Percentiles rank a stretch among this genome's conserved stretches.
phyloP scores from a whole-genome alignment of 2,329 filamentous ascomycete species.

The Rhynchosporium graminicola region DNA sequence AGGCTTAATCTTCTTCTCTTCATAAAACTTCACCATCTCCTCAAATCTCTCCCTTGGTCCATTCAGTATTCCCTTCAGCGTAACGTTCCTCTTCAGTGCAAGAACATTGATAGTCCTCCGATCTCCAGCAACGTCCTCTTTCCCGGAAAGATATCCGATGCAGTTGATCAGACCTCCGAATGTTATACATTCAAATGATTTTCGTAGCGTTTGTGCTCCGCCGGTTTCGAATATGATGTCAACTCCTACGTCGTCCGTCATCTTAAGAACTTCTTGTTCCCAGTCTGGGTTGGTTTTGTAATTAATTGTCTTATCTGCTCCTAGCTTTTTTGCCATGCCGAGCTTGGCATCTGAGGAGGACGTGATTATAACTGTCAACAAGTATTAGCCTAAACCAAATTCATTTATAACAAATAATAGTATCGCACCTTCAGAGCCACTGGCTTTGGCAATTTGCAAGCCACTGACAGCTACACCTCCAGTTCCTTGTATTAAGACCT shows the following conservation, averaged over 20 bases:
- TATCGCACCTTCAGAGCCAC: slow-evolving; percentile 49
- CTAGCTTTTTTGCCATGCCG: slow-evolving; percentile 48
- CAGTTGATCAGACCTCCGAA: slow-evolving; percentile 57
- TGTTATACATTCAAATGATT: slow-evolving; percentile 54
- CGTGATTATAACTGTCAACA: slow-evolving; percentile 50
- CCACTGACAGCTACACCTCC: slow-evolving; percentile 55
- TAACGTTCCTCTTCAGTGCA: slow-evolving; percentile 46
- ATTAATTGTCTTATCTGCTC: slow-evolving; percentile 56
- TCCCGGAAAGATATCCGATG: slow-evolving; percentile 52
- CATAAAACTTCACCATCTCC: slow-evolving; percentile 54
- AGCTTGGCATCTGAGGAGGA: slow-evolving; percentile 56
- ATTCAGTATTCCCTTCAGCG: slow-evolving; percentile 59
- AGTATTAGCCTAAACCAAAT: background rate
- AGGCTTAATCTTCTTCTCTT: slow-evolving; percentile 47
- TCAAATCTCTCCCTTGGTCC: slow-evolving; percentile 57
- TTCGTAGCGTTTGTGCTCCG: slow-evolving; percentile 52
- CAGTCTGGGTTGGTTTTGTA: slow-evolving; percentile 54
- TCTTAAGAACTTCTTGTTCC: slow-evolving; percentile 49
- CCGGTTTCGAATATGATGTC: slow-evolving; percentile 59
- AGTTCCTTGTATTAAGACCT: slow-evolving; percentile 52
- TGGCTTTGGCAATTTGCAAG: slow-evolving; percentile 55
- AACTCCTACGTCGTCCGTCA: slow-evolving; percentile 50
- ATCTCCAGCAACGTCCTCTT: slow-evolving; percentile 56
- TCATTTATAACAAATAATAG: background rate
- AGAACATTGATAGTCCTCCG: slow-evolving; percentile 61